Evolutionary conservation across 1,139 yeast species (phyloP).

Genomic region (Suhomyces taliae): DNA sequence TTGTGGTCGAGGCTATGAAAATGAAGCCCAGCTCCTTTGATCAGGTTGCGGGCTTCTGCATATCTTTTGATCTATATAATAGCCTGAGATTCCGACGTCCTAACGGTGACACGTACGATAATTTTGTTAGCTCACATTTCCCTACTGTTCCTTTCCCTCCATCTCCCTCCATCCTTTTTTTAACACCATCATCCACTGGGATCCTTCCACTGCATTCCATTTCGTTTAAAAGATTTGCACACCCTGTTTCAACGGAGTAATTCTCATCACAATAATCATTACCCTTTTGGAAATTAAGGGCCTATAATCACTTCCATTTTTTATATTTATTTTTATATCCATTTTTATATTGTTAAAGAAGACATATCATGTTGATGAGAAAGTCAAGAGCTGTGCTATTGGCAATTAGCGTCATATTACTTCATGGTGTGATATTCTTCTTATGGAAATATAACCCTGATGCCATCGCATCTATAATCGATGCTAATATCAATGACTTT

Average conservation of each 20-base stretch:
- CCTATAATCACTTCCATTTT: too few species aligned
- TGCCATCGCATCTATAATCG: slow-evolving; percentile 1
- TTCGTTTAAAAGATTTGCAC: too few species aligned
- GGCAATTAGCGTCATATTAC: slow-evolving; percentile 6
- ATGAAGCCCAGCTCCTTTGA: not conserved
- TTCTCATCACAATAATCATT: too few species aligned
- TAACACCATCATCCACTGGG: too few species aligned
- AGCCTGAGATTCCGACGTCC: not conserved
- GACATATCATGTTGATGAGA: slow-evolving; percentile 8
- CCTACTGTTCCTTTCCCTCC: too few species aligned
- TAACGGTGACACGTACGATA: not conserved
- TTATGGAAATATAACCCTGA: slow-evolving; percentile 9
- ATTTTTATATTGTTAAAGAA: not conserved
- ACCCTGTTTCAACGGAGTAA: too few species aligned
- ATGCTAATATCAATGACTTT: slow-evolving; percentile 2
- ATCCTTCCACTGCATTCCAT: too few species aligned
- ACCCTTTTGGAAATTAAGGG: too few species aligned
- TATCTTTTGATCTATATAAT: not conserved
- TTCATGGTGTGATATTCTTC: slow-evolving; percentile 13
- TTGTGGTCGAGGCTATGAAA: not conserved
- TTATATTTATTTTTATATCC: too few species aligned
- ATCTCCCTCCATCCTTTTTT: too few species aligned
- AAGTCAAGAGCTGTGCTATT: slow-evolving; percentile 11
- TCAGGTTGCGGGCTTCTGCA: not conserved
- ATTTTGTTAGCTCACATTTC: too few species aligned